phyloP scores from a whole-genome alignment of 257 asterid species.

The Solanum piurae region DNA sequence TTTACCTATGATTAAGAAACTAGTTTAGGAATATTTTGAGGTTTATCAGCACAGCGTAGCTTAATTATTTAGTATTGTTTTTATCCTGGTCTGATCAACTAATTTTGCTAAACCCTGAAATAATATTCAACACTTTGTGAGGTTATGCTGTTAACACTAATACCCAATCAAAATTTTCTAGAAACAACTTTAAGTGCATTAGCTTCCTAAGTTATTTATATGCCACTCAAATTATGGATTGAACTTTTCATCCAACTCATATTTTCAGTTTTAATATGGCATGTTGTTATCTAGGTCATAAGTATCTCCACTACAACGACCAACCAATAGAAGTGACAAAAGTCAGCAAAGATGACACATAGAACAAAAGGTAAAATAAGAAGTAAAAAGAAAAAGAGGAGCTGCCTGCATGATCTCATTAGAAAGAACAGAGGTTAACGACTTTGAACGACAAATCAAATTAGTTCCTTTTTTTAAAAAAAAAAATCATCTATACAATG shows the following conservation, averaged over 20 bases:
- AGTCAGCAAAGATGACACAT: not conserved
- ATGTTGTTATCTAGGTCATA: not conserved
- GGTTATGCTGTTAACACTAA: not conserved
- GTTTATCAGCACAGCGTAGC: not conserved
- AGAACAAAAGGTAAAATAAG: not conserved
- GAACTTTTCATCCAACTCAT: not conserved
- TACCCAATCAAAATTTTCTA: not conserved
- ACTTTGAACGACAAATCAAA: not conserved
- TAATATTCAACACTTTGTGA: not conserved
- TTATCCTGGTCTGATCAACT: not conserved
- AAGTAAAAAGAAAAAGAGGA: not conserved
- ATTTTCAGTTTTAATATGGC: not conserved
- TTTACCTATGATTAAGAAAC: not conserved
- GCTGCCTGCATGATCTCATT: not conserved
- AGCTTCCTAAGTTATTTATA: not conserved
- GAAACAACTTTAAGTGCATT: not conserved
- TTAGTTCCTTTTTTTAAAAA: not conserved
- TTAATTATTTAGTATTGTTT: not conserved
- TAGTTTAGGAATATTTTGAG: not conserved
- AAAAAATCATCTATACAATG: not conserved
- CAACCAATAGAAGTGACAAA: not conserved
- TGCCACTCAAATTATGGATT: not conserved
- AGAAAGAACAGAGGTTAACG: not conserved
- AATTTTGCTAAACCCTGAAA: not conserved
- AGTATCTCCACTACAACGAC: not conserved